phyloP scores from a whole-genome alignment of 2,329 filamentous ascomycete genomes.

The Calonectria montana region DNA sequence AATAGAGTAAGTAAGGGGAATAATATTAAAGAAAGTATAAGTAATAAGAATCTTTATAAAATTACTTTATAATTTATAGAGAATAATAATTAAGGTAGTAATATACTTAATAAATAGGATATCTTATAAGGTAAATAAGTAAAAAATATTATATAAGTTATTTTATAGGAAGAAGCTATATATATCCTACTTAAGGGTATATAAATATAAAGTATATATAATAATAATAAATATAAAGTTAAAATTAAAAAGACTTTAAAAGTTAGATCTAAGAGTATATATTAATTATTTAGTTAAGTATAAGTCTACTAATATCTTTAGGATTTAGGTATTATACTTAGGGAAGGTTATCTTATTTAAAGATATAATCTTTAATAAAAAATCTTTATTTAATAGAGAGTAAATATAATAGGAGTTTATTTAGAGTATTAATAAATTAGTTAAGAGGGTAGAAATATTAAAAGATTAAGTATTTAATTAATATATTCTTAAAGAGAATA shows the following conservation, averaged over 20 bases:
- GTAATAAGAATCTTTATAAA: background rate
- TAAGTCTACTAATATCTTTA: background rate
- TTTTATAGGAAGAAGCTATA: background rate
- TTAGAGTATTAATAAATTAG: background rate
- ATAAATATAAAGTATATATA: background rate
- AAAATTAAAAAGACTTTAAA: background rate
- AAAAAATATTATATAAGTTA: background rate
- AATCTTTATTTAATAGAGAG: background rate
- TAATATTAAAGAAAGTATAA: background rate
- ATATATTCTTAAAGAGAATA: background rate
- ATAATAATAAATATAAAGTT: background rate
- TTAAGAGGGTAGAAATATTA: background rate
- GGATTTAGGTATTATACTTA: background rate
- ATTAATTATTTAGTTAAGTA: background rate
- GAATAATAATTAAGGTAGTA: background rate
- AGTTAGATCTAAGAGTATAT: background rate
- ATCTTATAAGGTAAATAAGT: background rate
- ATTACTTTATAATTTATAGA: background rate
- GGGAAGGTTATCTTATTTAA: background rate
- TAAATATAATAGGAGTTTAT: background rate
- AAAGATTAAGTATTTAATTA: background rate
- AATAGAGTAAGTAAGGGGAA: background rate
- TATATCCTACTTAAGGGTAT: background rate
- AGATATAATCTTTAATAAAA: background rate
- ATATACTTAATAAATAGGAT: background rate